Evolutionary conservation across 2,329 filamentous ascomycete species (phyloP), one percentile per base, ranked within the genome.

Genomic region (Periglandula ipomoeae): DNA sequence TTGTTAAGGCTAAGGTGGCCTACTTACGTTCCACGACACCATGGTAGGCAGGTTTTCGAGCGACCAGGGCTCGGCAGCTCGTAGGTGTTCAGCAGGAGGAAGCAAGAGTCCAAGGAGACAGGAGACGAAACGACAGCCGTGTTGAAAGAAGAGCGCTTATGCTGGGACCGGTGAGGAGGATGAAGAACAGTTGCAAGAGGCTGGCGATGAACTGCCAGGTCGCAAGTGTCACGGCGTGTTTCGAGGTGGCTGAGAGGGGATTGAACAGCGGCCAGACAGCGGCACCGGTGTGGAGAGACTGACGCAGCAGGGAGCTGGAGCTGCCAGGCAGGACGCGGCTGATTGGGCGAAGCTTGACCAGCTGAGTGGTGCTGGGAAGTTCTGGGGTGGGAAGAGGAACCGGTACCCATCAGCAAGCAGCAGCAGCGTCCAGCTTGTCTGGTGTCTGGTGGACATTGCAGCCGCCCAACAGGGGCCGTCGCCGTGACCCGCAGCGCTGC

Each of bases 11-110:
- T 23, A 35, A 26, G 43, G 20, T 35, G 43, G 22, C 19, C 22
- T 30, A 61, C 63, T 51, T 58, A 69, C 68, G 56, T 71, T 70
- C 61, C 66, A 71, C 50, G 64, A 64, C 49, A 62, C 60, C 68
- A 70, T 71, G 55, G 48, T 63, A 59, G 30, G 54, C 40, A n/a
- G n/a, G 51, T 52, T 44, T 53, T 50, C 45, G 50, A 53, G 48
- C 39, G 32, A 34, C 39, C 4, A n/a, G 20, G 41, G 48, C 48
- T 43, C 44, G 44, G 35, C 39, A 20, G 22, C 19, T 23, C 23
- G 34, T 43, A 32, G 39, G 6, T 20, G n/a, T 32, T 42, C 39
- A 5, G n/a, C 30, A 48, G 30, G n/a, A 26, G 44, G 23, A 20
- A 22, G 27, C 19, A 24, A 34, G 42, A 13, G 15, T 32, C 27